Percentiles rank a stretch among this genome's conserved stretches.
Conservation (phyloP, 331 rosid species). For the Rhamnella rubrinervis region DNA sequence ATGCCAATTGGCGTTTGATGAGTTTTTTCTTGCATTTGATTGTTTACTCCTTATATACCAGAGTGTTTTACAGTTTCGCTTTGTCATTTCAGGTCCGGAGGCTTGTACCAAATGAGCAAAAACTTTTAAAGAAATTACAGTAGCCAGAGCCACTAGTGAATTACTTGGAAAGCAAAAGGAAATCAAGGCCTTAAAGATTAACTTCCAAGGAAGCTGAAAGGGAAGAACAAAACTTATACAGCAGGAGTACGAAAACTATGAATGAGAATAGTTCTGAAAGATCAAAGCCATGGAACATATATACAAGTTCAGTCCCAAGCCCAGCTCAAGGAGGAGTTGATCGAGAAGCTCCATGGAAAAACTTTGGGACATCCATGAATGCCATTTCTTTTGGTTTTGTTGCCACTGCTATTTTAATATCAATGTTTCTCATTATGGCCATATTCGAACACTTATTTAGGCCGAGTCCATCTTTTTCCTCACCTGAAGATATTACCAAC, state of each 20-base stretch:
- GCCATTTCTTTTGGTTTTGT: slow-evolving; percentile 90
- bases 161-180: neutral
- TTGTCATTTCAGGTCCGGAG: slow-evolving; percentile 31
- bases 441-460: slow-evolving; percentile 83
- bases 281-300: slow-evolving; percentile 67
- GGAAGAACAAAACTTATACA: neutral
- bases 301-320: slow-evolving; percentile 49
- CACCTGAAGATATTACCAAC: slow-evolving; percentile 40
- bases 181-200: no score
- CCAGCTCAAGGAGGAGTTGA: slow-evolving; percentile 57
- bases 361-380: slow-evolving; percentile 83
- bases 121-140: neutral
- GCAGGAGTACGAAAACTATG: slow-evolving; percentile 31
- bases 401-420: slow-evolving; percentile 89
- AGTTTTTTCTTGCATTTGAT: no score
- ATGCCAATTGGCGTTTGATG: no score
- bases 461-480: slow-evolving; percentile 58
- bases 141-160: slow-evolving; percentile 9
- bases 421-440: slow-evolving; percentile 96
- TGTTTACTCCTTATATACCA: neutral
- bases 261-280: slow-evolving; percentile 49
- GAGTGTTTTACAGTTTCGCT: slow-evolving; percentile 1
- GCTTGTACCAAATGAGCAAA: slow-evolving; percentile 4
- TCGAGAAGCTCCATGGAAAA: slow-evolving; percentile 68
- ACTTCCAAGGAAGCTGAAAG: no score